phyloP scores from a whole-genome alignment of 2,329 filamentous ascomycete species.

The Sporothrix dimorphospora region DNA sequence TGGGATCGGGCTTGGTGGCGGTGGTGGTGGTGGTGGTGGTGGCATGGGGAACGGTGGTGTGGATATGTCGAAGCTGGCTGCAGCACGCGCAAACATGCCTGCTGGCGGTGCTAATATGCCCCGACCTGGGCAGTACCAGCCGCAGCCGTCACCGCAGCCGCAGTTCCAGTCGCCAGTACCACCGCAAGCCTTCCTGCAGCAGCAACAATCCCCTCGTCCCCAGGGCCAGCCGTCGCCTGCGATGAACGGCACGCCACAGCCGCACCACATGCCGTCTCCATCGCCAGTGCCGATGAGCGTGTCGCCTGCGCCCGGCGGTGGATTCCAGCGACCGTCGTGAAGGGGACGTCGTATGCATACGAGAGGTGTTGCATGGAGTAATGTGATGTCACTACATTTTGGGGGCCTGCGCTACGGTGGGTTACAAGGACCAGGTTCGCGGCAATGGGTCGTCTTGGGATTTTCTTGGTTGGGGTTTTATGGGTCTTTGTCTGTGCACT shows the following conservation, averaged over 20 bases:
- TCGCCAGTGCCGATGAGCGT: slow-evolving; percentile 34
- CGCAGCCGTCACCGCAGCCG: slow-evolving; percentile 6
- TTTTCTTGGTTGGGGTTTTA: not conserved
- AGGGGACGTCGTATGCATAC: not conserved
- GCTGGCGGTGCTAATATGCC: slow-evolving; percentile 41
- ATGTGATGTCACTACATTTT: not conserved
- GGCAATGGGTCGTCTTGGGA: not conserved
- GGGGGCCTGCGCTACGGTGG: not conserved
- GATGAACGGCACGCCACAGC: slow-evolving; percentile 33
- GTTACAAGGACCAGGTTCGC: not conserved
- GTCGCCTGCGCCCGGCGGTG: slow-evolving; percentile 32
- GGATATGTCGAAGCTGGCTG: slow-evolving; percentile 43
- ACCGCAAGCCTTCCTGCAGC: slow-evolving; percentile 28
- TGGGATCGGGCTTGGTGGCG: slow-evolving; percentile 42
- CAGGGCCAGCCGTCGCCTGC: slow-evolving; percentile 21
- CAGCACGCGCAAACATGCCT: slow-evolving; percentile 45
- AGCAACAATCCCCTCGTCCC: not conserved
- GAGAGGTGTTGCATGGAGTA: not conserved
- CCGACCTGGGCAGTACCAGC: slow-evolving; percentile 38
- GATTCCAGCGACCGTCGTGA: slow-evolving; percentile 29
- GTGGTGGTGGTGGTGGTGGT: slow-evolving; percentile 25
- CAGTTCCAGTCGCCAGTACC: slow-evolving; percentile 18
- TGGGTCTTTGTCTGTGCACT: not conserved
- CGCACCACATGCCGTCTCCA: slow-evolving; percentile 32
- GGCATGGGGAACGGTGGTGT: slow-evolving; percentile 35